Evolutionary conservation across 2,329 filamentous ascomycete genomes (phyloP).

Genomic region (Cyclaneusma minus): DNA sequence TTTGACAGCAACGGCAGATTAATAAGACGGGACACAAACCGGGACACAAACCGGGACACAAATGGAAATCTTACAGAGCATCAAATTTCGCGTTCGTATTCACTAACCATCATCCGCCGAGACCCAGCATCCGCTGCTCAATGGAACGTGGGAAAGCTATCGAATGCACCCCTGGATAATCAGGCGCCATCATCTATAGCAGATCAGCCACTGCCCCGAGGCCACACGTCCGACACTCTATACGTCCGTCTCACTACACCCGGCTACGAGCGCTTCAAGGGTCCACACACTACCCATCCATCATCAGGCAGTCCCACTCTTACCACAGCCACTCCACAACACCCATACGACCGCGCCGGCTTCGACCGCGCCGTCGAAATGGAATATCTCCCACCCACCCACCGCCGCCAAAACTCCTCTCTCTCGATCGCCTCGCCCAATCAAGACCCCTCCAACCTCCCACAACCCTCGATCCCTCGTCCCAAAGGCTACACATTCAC

Average conservation of each 20-base stretch:
- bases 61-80: no score
- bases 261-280: slow-evolving; percentile 17
- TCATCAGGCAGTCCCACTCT: slow-evolving; percentile 2
- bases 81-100: no score
- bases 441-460: no score
- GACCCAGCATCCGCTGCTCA: slow-evolving; percentile 53
- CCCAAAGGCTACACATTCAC: slow-evolving; percentile 55
- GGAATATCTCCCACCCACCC: no score
- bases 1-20: no score
- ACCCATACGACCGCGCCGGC: slow-evolving; percentile 16
- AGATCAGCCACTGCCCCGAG: slow-evolving; percentile 21
- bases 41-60: no score
- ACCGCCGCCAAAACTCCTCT: no score
- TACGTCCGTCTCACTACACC: slow-evolving; percentile 17
- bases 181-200: slow-evolving; percentile 10
- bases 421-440: no score
- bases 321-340: slow-evolving; percentile 1
- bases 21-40: no score
- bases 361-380: slow-evolving; percentile 43
- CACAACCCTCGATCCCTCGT: no score
- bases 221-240: slow-evolving; percentile 18
- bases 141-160: slow-evolving; percentile 59
- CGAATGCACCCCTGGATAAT: slow-evolving; percentile 8
- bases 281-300: slow-evolving; percentile 3
- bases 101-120: slow-evolving; percentile 48